Percentiles rank a stretch among this genome's conserved stretches.
phyloP scores from a whole-genome alignment of 2,329 filamentous ascomycete species.

The Ascochyta koolunga region DNA sequence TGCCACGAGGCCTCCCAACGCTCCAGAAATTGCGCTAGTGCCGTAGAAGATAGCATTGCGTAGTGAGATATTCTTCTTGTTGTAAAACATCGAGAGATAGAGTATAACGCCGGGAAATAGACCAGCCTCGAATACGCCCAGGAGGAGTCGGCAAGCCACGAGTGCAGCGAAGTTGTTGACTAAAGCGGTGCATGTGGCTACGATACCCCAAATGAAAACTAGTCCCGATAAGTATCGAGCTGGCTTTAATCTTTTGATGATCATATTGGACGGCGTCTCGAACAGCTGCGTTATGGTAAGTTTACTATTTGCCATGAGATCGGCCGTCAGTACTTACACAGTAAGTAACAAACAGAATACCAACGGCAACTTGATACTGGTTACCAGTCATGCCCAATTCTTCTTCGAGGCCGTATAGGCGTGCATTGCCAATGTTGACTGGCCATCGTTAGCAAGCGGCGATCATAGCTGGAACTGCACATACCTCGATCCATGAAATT shows the following conservation, averaged over 20 bases:
- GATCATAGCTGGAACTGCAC: background rate
- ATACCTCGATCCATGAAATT: constrained; percentile 55
- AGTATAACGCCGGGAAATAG: constrained; percentile 36
- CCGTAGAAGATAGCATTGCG: constrained; percentile 60
- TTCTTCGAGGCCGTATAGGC: constrained; percentile 23
- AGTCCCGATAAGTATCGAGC: constrained; percentile 32
- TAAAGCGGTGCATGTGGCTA: constrained; percentile 32
- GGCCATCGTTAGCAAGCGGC: background rate
- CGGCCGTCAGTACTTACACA: constrained; percentile 21
- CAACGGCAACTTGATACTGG: constrained; percentile 32
- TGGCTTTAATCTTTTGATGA: constrained; percentile 52
- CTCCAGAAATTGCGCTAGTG: constrained; percentile 59
- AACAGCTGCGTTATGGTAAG: constrained; percentile 43
- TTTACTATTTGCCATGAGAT: constrained; percentile 14
- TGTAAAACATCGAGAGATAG: constrained; percentile 38
- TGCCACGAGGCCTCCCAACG: constrained; percentile 53
- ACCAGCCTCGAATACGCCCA: constrained; percentile 40
- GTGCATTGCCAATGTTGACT: constrained; percentile 52
- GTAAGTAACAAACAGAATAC: constrained; percentile 33
- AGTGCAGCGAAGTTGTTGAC: constrained; percentile 35
- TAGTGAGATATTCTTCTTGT: constrained; percentile 55
- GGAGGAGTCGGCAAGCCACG: constrained; percentile 33
- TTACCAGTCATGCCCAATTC: constrained; percentile 29
- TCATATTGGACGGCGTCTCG: constrained; percentile 55
- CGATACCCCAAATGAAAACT: constrained; percentile 33